Evolutionary conservation across 495 filamentous ascomycete species (phyloP).

Genomic region (Podospora conica): DNA sequence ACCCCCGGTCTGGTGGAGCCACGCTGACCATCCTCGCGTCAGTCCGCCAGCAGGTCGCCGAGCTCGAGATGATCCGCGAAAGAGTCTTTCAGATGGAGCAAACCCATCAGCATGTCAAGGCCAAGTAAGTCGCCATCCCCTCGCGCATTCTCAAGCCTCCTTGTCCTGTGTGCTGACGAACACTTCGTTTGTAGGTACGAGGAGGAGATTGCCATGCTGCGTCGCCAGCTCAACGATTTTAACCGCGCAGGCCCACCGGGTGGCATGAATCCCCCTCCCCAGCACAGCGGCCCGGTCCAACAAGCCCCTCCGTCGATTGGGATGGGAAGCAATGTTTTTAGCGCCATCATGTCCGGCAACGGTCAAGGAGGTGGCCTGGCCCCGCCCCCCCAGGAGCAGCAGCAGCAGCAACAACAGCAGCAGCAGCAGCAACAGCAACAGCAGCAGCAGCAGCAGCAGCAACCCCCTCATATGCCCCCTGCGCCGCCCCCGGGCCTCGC

Average conservation of each 20-base stretch:
- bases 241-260: slow-evolving; percentile 62
- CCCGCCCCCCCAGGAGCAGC: slow-evolving; percentile 73
- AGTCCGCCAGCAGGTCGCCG: slow-evolving; percentile 59
- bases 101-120: slow-evolving; percentile 75
- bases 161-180: slow-evolving; percentile 1
- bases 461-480: slow-evolving; percentile 53
- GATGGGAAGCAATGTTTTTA: slow-evolving; percentile 89
- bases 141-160: too few species aligned
- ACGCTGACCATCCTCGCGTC: background rate
- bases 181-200: slow-evolving; percentile 64
- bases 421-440: slow-evolving; percentile 54
- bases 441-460: slow-evolving; percentile 50
- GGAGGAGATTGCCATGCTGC: slow-evolving; percentile 77
- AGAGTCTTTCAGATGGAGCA: slow-evolving; percentile 90
- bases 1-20: too few species aligned
- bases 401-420: slow-evolving; percentile 10
- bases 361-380: slow-evolving; percentile 79
- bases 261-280: slow-evolving; percentile 58
- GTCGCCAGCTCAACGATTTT: slow-evolving; percentile 73
- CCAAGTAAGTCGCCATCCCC: slow-evolving; percentile 64
- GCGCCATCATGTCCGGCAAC: slow-evolving; percentile 90
- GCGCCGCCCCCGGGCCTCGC: slow-evolving; percentile 56
- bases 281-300: slow-evolving; percentile 72
- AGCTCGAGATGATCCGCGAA: slow-evolving; percentile 86
- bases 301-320: slow-evolving; percentile 66